These are phyloP conservation scores for Myrica gale DNA, from an alignment of 306 rosid species.

Conservation along the genomic window DNA sequence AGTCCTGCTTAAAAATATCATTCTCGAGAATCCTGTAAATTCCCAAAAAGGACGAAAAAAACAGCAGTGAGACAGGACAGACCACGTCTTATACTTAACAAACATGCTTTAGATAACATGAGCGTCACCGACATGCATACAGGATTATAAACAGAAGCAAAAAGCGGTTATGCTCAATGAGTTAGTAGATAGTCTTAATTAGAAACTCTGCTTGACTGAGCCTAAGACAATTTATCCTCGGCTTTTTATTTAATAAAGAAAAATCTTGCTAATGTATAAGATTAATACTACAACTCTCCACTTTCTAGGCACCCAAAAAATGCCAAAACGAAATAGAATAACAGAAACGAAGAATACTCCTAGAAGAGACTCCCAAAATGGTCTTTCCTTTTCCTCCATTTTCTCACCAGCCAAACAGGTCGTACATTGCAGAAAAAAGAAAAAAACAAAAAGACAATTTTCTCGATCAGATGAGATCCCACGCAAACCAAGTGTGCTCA, in stretches of 20 bases:
- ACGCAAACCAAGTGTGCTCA: too few species aligned
- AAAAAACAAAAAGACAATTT: background rate
- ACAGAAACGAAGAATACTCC: background rate
- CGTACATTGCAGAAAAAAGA: background rate
- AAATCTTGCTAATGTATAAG: background rate
- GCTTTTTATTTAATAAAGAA: background rate
- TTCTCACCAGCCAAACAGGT: background rate
- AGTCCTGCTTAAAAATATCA: constrained; percentile 68
- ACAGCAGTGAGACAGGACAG: background rate
- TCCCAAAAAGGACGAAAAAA: background rate
- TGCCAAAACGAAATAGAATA: background rate
- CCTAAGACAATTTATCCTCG: background rate
- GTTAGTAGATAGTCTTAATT: background rate
- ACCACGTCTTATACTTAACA: background rate
- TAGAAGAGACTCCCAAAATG: background rate
- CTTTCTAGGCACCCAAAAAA: background rate
- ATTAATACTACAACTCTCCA: background rate
- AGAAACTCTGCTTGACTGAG: background rate
- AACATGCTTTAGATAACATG: too few species aligned
- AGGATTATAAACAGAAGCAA: too few species aligned
- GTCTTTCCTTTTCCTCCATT: background rate
- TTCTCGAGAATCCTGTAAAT: constrained; percentile 66
- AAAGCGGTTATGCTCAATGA: too few species aligned
- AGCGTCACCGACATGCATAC: too few species aligned
- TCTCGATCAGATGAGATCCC: too few species aligned